Evolutionary conservation across 176 grass and related monocot genomes (phyloP), one percentile per base, ranked within the genome.

Genomic region (Alopecurus myosuroides): DNA sequence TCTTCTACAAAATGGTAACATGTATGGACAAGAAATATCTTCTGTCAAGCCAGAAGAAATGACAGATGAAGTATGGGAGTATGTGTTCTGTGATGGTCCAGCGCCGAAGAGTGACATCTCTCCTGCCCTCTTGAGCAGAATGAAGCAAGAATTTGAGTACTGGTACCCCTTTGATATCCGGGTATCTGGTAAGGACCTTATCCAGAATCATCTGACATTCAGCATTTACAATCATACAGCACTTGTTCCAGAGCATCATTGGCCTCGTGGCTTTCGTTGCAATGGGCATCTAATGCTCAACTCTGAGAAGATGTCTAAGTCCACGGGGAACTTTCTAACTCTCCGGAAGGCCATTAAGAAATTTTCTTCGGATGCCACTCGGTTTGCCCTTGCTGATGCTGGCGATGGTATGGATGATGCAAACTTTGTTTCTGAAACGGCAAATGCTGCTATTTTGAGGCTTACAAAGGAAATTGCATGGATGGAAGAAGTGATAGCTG

Each of bases 261-360:
- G 94, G 94, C 94, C 94, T 18, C 88, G 63, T 60, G 88, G 94
- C 6, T 96, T 93, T 80, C 89, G 91, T 25, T 93, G 91, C 82
- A 97, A 93, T 61, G 94, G 91, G 2, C 94, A 97, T 69, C 92
- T 97, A 49, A 90, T 93, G 91, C 91, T 97, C 33, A 97, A 97
- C 82, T 93, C 91, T 60, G 87, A 93, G 61, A 97, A 93, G 69
- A 96, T 96, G 94, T 96, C 89, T 15, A 91, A 93, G 73, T 93
- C 94, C 2, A 97, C 91, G 22, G 94, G 91, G 31, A 97, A 97
- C 57, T 93, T 97, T 79, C 77, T 52, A 49, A 97, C 94, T 35
- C 88, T 97, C 31, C 61, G 76, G 31, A 61, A 93, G 79, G 91
- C 94, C 31, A 93, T 93, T 41, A 34, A 88, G 77, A 49, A 90